These are phyloP conservation scores for Sporisorium exsertum DNA, from an alignment of 1,284 basidiomycete species.

Conservation along the genomic window DNA sequence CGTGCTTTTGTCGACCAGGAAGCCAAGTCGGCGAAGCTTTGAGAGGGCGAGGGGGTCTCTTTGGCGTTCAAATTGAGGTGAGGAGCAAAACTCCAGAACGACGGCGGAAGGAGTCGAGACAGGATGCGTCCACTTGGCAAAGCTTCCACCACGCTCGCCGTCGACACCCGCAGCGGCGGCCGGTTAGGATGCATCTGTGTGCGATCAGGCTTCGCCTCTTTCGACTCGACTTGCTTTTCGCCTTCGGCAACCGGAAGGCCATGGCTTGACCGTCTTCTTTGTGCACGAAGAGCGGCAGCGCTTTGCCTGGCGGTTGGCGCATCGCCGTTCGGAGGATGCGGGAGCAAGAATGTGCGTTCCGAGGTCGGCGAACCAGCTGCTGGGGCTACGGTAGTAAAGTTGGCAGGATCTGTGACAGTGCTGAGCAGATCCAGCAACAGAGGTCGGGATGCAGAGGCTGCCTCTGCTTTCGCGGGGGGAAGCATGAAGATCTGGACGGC, in stretches of 20 bases:
- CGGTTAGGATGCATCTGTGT: neutral
- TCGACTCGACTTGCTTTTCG: neutral
- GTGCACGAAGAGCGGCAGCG: conserved; percentile 31
- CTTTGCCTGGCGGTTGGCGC: conserved; percentile 14
- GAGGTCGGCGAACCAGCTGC: conserved; percentile 18
- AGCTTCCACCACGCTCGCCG: conserved; percentile 25
- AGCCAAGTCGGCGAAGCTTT: conserved; percentile 14
- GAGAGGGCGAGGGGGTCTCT: neutral
- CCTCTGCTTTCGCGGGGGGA: conserved; percentile 11
- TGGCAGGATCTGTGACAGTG: conserved; percentile 21
- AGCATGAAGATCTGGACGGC: conserved; percentile 34
- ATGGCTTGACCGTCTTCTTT: conserved; percentile 31
- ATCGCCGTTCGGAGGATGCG: conserved; percentile 6
- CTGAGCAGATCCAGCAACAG: conserved; percentile 23
- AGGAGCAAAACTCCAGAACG: conserved; percentile 29
- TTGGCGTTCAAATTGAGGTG: conserved; percentile 18
- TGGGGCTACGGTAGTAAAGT: conserved; percentile 1
- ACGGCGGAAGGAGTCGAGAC: conserved; percentile 34
- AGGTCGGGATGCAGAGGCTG: conserved; percentile 6
- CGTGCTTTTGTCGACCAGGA: conserved; percentile 36
- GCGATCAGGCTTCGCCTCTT: neutral
- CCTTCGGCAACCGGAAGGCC: conserved; percentile 18
- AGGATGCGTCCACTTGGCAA: conserved; percentile 42
- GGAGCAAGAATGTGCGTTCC: conserved; percentile 19
- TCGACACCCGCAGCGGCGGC: conserved; percentile 28